Evolutionary conservation across 306 rosid species (phyloP).

Genomic region (Castanea crenata): DNA sequence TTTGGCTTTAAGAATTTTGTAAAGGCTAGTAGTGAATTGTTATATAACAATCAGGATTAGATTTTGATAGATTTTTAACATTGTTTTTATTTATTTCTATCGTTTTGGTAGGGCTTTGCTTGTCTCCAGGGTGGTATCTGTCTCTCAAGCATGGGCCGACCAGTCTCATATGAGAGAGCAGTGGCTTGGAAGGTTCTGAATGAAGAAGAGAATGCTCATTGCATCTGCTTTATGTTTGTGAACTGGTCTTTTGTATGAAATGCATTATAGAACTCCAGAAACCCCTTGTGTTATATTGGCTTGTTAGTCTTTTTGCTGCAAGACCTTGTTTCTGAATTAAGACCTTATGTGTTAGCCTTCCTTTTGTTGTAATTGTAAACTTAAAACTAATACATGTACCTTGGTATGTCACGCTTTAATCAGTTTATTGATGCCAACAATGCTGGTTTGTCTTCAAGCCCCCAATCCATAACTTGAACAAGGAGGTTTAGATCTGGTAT

Average conservation of each 20-base stretch:
- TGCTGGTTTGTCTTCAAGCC: not conserved
- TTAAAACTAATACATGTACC: not conserved
- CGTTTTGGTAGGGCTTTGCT: slow-evolving; percentile 69
- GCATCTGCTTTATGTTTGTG: slow-evolving; percentile 91
- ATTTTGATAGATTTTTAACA: not conserved
- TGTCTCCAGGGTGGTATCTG: slow-evolving; percentile 98
- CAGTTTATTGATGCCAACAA: not conserved
- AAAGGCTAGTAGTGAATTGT: not conserved
- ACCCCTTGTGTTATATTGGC: not conserved
- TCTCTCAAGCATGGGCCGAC: slow-evolving; percentile 99
- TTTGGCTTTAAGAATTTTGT: no score
- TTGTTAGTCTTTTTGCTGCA: not conserved
- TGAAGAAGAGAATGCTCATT: slow-evolving; percentile 95
- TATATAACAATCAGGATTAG: not conserved
- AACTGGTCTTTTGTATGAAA: slow-evolving; percentile 96
- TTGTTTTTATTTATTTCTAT: slow-evolving; percentile 3
- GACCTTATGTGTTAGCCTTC: not conserved
- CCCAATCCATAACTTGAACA: not conserved
- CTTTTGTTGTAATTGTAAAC: not conserved
- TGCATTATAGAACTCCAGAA: not conserved
- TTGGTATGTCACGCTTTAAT: not conserved
- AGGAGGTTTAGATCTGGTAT: not conserved
- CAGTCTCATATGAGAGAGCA: slow-evolving; percentile 86
- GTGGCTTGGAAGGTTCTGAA: slow-evolving; percentile 99
- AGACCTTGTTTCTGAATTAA: not conserved